Percentiles rank a stretch among this genome's conserved stretches.
phyloP scores from a whole-genome alignment of 2,329 filamentous ascomycete genomes.

The Whalleya microplaca region DNA sequence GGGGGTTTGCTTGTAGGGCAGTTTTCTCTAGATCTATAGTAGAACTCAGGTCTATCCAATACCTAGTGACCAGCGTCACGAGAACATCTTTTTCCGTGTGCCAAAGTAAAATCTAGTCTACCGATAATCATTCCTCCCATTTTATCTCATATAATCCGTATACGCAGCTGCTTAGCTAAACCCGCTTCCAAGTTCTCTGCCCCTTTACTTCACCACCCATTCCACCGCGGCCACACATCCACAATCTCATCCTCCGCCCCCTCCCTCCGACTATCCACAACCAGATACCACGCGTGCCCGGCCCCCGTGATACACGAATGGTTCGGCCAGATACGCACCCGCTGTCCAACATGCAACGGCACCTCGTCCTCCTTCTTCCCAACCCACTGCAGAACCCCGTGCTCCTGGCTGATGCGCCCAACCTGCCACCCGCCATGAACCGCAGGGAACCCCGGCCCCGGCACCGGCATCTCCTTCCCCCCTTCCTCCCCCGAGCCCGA shows the following conservation, averaged over 20 bases:
- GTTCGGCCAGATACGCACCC: constrained; percentile 75
- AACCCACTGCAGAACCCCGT: constrained; percentile 70
- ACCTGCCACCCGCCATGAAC: constrained; percentile 65
- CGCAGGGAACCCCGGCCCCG: constrained; percentile 47
- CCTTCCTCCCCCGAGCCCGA: too few species aligned
- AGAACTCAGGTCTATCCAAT: neutral
- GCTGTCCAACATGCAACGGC: constrained; percentile 63
- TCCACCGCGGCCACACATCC: constrained; percentile 76
- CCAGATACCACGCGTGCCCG: constrained; percentile 72
- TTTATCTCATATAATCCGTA: neutral
- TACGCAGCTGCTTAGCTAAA: too few species aligned
- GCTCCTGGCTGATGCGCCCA: constrained; percentile 75
- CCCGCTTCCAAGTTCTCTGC: neutral
- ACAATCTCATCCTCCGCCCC: constrained; percentile 63
- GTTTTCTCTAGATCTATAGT: neutral
- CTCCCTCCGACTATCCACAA: constrained; percentile 66
- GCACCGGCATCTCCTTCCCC: constrained; percentile 39
- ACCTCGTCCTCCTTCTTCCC: constrained; percentile 49
- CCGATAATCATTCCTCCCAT: neutral
- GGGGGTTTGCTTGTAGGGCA: neutral
- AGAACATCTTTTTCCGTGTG: neutral
- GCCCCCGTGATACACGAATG: constrained; percentile 79
- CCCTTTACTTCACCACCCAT: constrained; percentile 61
- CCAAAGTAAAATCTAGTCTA: neutral
- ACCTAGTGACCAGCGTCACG: neutral